Evolutionary conservation across 2,329 filamentous ascomycete species (phyloP).

Genomic region (Huntiella omanensis): DNA sequence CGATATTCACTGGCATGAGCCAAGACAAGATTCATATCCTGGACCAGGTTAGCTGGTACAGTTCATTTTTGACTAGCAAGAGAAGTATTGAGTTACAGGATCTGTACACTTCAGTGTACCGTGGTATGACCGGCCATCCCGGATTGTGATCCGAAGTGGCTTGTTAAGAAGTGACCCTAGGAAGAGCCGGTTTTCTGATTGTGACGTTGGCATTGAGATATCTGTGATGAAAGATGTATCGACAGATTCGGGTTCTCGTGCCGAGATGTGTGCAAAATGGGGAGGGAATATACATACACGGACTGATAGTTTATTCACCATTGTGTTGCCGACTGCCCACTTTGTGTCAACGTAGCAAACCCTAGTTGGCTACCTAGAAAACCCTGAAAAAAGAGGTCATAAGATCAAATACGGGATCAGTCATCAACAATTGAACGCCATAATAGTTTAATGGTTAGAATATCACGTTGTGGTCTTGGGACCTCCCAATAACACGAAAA

Average conservation of each 20-base stretch:
- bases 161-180: conserved; percentile 44
- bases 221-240: background rate
- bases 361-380: too few species aligned
- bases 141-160: conserved; percentile 59
- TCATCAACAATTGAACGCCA: background rate
- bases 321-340: too few species aligned
- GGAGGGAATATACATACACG: too few species aligned
- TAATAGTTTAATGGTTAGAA: conserved; percentile 12
- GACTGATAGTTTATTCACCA: too few species aligned
- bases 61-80: background rate
- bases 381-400: too few species aligned
- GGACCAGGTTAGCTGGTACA: background rate
- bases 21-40: conserved; percentile 83
- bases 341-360: too few species aligned
- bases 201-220: too few species aligned
- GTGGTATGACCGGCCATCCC: conserved; percentile 73
- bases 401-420: background rate
- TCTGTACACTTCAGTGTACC: conserved; percentile 92
- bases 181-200: background rate
- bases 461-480: conserved; percentile 9
- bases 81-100: conserved; percentile 34
- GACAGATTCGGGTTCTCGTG: too few species aligned
- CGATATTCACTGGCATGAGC: conserved; percentile 79
- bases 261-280: too few species aligned
- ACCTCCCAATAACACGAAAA: background rate